A percentile compares a stretch with the other conserved stretches of the same genome.
Evolutionary conservation across 1,139 yeast species (phyloP).

Genomic region (Saccharomyces hybrid): DNA sequence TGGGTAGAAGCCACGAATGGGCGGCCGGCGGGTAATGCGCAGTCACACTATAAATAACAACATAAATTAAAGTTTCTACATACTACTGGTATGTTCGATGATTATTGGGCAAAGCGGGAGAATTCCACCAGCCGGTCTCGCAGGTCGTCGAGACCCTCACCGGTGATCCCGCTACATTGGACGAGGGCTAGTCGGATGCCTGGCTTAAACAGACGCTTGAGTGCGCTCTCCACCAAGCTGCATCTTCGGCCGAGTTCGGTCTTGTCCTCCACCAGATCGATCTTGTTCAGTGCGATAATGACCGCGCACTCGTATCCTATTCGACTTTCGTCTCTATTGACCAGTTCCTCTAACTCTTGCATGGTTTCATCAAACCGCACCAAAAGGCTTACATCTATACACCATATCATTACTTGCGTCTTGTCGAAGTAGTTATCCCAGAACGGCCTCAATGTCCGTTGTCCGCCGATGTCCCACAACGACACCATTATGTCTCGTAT

Average conservation of each 20-base stretch:
- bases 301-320: constrained; percentile 50
- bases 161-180: constrained; percentile 15
- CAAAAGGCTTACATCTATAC: constrained; percentile 62
- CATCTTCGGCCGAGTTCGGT: not conserved
- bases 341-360: constrained; percentile 48
- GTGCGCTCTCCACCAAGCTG: not conserved
- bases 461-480: constrained; percentile 89
- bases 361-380: constrained; percentile 61
- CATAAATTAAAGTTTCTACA: not conserved
- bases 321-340: constrained; percentile 59
- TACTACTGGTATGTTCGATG: not conserved
- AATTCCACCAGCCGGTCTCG: not conserved
- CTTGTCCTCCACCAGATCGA: constrained; percentile 37
- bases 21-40: not conserved
- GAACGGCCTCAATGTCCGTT: constrained; percentile 64
- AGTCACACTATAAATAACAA: not conserved
- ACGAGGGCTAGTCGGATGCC: constrained; percentile 6
- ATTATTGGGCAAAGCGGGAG: not conserved
- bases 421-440: constrained; percentile 90
- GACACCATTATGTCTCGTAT: constrained; percentile 34
- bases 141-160: constrained; percentile 12
- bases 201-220: not conserved
- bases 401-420: constrained; percentile 85
- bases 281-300: constrained; percentile 49
- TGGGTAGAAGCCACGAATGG: not conserved